Conservation (phyloP, 495 filamentous ascomycete species). For the Neurospora sp. region DNA sequence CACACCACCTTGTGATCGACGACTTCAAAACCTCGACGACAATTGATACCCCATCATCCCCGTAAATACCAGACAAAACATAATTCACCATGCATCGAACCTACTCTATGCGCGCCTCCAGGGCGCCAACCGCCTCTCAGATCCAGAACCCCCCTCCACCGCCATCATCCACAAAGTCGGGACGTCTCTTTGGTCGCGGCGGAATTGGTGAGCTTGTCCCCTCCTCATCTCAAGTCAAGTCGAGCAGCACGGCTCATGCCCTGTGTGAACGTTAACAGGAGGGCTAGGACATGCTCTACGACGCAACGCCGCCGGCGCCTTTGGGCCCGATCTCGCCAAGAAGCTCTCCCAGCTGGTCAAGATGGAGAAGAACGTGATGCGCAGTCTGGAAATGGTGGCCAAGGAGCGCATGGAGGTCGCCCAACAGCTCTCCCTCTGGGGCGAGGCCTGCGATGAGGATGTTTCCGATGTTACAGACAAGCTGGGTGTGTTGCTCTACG, state of each 20-base stretch:
- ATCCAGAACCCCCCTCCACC: slow-evolving; percentile 87
- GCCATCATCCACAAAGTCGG: slow-evolving; percentile 78
- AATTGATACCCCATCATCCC: neutral
- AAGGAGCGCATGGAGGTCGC: slow-evolving; percentile 97
- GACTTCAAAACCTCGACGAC: neutral
- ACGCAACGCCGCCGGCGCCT: slow-evolving; percentile 81
- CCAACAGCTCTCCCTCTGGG: slow-evolving; percentile 98
- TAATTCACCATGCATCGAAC: slow-evolving; percentile 73
- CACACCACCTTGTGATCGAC: neutral
- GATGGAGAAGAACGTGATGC: slow-evolving; percentile 99
- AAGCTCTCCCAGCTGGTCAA: slow-evolving; percentile 97
- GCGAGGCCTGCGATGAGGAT: slow-evolving; percentile 91
- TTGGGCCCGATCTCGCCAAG: slow-evolving; percentile 91
- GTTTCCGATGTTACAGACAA: slow-evolving; percentile 99
- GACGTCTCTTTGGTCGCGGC: slow-evolving; percentile 74
- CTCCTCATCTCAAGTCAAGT: neutral
- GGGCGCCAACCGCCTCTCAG: slow-evolving; percentile 68
- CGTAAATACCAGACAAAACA: slow-evolving; percentile 1
- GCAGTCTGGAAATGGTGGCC: slow-evolving; percentile 89
- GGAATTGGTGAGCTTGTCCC: slow-evolving; percentile 56
- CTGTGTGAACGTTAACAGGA: slow-evolving; percentile 10
- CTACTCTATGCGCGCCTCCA: slow-evolving; percentile 95
- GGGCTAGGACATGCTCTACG: slow-evolving; percentile 82
- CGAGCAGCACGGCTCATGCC: neutral
- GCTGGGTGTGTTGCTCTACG: slow-evolving; percentile 93